Base-by-base conservation (phyloP, 2,329 filamentous ascomycete genomes). In the Microdochium bolleyi region DNA sequence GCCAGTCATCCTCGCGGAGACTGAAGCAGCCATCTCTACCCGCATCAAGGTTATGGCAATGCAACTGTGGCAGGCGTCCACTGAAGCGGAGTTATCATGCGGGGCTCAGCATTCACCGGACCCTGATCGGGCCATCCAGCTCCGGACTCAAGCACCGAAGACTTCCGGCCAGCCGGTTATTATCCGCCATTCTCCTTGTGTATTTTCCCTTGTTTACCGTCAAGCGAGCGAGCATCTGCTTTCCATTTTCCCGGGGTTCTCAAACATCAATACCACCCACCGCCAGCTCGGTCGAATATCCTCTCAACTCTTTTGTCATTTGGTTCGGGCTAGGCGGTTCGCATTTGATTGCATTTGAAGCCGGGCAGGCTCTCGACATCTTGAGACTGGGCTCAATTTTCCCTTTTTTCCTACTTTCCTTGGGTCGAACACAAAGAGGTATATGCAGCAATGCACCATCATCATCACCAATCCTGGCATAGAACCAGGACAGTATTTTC, bases 371-470 rank as follows among this genome's bases (percentile, higher is more conserved):
- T 67, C 69, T 68, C 63, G 64, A 67, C 58, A 74, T 71, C 73
- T 69, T 70, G 69, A 72, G 44, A 24, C 21, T 25, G 70, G 71
- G 72, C 68, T 53, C 61, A 55, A 56, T 70, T 71, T 70, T 70
- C 62, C 66, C 53, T 57, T 54, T 56, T 57, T 53, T 59, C 58
- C 53, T 53, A 60, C 60, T 32, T 32, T 50, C 30, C 22, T 37
- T 50, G 55, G 59, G 57, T 46, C 41, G 41, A 46, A 67, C 76
- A 72, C 75, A 69, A 80, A 80, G 77, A 82, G 73, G 73, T 79
- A 77, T 64, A 78, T 73, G 80, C 80, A 83, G 80, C 80, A 80
- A 83, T 83, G 80, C 80, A 80, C 72, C 69, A 69, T 58, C 55
- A 67, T 61, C 64, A 62, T 58, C 64, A 68, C 13, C 41, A 46